Evolutionary conservation across 345 rosid species (phyloP), one percentile per base, ranked within the genome.

Genomic region (Carallia brachiata): DNA sequence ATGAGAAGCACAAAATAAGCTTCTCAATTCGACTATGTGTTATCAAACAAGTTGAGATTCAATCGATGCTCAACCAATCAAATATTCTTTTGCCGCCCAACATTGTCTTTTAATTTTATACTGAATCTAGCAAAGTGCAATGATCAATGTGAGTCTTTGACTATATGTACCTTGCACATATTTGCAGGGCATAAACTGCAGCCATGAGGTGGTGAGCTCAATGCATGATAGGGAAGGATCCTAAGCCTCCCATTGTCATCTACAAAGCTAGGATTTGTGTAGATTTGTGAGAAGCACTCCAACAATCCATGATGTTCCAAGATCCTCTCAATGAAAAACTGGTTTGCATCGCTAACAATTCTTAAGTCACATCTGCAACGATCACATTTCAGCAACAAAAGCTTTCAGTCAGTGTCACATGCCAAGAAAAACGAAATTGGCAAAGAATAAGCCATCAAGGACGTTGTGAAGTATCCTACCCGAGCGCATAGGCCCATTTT

Each of bases 291-390:
- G 70, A 93, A 93, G 80, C 82, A 86, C 62, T 77, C 86, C 79
- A 83, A 62, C 75, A 90, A 73, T 54, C 82, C 74, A 52, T 87
- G 89, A 67, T 85, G 82, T 37, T 89, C 90, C 82, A 90, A 63
- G 70, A 90, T 93, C 63, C 86, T 89, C 77, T 85, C 93, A 16
- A 93, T 89, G 78, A 87, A 93, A 75, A 89, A 88, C 23, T 73
- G 85, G 67, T 88, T 93, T 1, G 98, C 97, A 65, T 93, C 98
- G 65, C 97, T 90, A 73, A 90, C 73, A 63, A 90, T 83, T 82
- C 81, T 93, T 62, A 93, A 69, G 65, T 93, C 89, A 60, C 97
- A 93, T 73, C 98, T 90, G 78, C 71, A 65, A 6, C 37, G 54
- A 30, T 65, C 6, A 63, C 40, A 58, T 58, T 23, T 27, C 19